Percentiles rank a stretch among this genome's conserved stretches.
phyloP scores from a whole-genome alignment of 441 rosid species.

The Arabidopsis hybrid region DNA sequence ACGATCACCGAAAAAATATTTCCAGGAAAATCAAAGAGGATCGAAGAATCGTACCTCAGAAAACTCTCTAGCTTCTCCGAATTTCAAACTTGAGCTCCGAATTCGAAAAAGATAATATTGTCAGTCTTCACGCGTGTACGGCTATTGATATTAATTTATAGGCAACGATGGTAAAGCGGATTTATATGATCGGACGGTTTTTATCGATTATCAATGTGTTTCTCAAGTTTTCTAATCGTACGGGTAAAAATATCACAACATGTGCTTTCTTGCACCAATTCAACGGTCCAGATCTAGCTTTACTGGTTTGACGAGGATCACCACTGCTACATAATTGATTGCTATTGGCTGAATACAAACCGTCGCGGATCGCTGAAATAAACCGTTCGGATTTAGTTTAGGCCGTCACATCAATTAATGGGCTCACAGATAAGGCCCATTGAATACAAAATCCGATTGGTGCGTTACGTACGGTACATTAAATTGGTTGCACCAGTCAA shows the following conservation, averaged over 20 bases:
- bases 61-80: slow-evolving; percentile 9
- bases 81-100: slow-evolving; percentile 29
- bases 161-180: not conserved
- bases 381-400: not conserved
- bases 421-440: slow-evolving; percentile 31
- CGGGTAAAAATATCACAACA: slow-evolving; percentile 39
- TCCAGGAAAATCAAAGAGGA: not conserved
- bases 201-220: slow-evolving; percentile 61
- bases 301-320: slow-evolving; percentile 58
- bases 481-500: slow-evolving; percentile 20
- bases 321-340: not conserved
- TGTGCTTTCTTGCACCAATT: slow-evolving; percentile 60
- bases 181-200: slow-evolving; percentile 53
- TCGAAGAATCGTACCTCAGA: slow-evolving; percentile 13
- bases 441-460: not conserved
- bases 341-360: slow-evolving; percentile 20
- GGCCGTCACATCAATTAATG: not conserved
- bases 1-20: not conserved
- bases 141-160: slow-evolving; percentile 50
- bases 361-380: slow-evolving; percentile 18
- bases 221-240: slow-evolving; percentile 50
- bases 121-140: slow-evolving; percentile 1
- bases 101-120: not conserved
- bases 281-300: slow-evolving; percentile 48
- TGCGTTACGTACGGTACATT: slow-evolving; percentile 2